These are phyloP conservation scores for Dactylella cylindrospora DNA, from an alignment of 2,329 filamentous ascomycete species.

Conservation along the genomic window DNA sequence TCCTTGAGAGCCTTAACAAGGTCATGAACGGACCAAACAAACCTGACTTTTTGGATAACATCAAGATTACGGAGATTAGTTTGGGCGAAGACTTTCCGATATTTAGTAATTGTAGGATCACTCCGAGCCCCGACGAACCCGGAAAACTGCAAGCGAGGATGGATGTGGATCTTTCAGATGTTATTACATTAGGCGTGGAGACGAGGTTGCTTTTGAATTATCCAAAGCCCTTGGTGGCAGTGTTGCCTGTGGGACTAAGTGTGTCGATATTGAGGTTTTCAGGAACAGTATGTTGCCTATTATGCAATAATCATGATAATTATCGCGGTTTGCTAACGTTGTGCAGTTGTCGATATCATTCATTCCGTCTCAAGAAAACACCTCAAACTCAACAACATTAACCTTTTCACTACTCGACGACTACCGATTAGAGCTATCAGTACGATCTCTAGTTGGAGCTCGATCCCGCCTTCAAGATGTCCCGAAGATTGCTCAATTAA, in stretches of 20 bases:
- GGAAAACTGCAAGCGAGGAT: conserved; percentile 86
- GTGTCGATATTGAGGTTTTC: conserved; percentile 93
- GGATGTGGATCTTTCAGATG: conserved; percentile 95
- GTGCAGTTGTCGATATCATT: conserved; percentile 76
- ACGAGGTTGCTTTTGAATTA: conserved; percentile 94
- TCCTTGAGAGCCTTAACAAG: conserved; percentile 79
- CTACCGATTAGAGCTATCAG: conserved; percentile 79
- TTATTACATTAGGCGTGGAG: conserved; percentile 90
- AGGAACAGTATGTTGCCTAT: conserved; percentile 62
- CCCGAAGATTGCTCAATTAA: conserved; percentile 81
- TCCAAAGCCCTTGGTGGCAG: conserved; percentile 82
- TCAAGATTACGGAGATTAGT: conserved; percentile 88
- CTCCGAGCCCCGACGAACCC: conserved; percentile 77
- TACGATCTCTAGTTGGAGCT: conserved; percentile 75
- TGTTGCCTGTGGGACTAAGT: conserved; percentile 85
- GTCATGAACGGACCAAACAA: conserved; percentile 83
- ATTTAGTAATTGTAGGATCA: conserved; percentile 95
- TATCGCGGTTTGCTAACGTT: not conserved
- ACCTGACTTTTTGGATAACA: conserved; percentile 82
- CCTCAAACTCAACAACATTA: conserved; percentile 75
- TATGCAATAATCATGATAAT: not conserved
- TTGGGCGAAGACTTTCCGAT: conserved; percentile 97
- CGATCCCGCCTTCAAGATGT: conserved; percentile 80
- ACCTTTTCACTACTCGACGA: conserved; percentile 92
- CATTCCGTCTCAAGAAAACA: conserved; percentile 64